These are phyloP conservation scores for Suhomyces xylopsoci DNA, from an alignment of 805 yeast genomes.

Conservation along the genomic window DNA sequence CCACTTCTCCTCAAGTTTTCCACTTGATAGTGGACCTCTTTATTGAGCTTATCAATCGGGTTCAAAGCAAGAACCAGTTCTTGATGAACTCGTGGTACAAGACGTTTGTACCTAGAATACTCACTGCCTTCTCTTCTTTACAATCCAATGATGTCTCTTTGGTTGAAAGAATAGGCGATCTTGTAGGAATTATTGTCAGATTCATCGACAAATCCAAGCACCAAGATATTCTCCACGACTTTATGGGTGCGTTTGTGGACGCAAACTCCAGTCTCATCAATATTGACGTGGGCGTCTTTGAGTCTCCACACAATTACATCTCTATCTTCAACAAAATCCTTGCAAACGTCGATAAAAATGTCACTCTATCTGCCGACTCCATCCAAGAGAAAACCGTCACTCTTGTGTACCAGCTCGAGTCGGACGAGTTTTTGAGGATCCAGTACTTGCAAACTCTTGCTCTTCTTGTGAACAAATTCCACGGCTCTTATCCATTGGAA, in stretches of 20 bases:
- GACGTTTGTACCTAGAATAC: constrained; percentile 41
- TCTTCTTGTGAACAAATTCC: constrained; percentile 48
- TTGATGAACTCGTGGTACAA: constrained; percentile 42
- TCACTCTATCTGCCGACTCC: constrained; percentile 3
- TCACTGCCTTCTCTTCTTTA: constrained; percentile 14
- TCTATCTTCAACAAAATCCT: constrained; percentile 41
- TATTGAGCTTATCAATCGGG: constrained; percentile 21
- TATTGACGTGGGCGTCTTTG: constrained; percentile 17
- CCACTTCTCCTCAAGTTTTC: constrained; percentile 5
- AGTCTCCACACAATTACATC: constrained; percentile 30
- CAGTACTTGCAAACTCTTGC: constrained; percentile 57
- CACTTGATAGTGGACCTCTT: constrained; percentile 14
- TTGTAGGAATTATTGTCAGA: constrained; percentile 40
- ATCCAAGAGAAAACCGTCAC: constrained; percentile 9
- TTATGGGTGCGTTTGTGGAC: constrained; percentile 32
- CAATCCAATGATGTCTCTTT: constrained; percentile 9
- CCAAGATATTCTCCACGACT: constrained; percentile 41
- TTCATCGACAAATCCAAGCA: constrained; percentile 43
- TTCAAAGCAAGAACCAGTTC: constrained; percentile 30
- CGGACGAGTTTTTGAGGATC: constrained; percentile 38
- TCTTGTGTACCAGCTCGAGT: constrained; percentile 9
- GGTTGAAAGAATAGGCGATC: constrained; percentile 39
- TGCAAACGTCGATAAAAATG: constrained; percentile 50
- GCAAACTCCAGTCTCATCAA: constrained; percentile 7
- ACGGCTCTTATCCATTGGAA: background rate